Evolutionary conservation across 2,329 filamentous ascomycete genomes (phyloP).

Genomic region (Stemphylium beticola): DNA sequence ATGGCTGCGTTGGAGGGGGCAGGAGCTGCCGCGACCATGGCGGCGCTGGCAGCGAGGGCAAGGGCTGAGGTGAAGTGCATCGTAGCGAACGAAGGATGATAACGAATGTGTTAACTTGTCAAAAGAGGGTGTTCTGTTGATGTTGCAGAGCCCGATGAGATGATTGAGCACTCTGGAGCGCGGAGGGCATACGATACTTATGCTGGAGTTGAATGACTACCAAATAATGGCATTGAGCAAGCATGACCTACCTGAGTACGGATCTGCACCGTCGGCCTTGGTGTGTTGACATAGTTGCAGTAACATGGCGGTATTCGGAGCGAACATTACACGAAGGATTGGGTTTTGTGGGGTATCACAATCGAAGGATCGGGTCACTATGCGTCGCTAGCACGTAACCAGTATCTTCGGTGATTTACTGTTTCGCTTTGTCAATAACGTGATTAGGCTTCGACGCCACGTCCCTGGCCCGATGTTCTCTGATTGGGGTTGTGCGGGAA

Average conservation of each 20-base stretch:
- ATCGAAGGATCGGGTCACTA: neutral
- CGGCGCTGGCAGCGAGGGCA: slow-evolving; percentile 21
- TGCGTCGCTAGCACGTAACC: neutral
- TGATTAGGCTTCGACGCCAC: neutral
- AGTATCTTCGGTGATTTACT: slow-evolving; percentile 4
- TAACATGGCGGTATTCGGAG: neutral
- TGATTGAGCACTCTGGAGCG: neutral
- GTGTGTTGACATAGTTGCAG: neutral
- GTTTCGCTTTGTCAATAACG: neutral
- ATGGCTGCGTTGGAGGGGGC: slow-evolving; percentile 12
- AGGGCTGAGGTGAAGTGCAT: slow-evolving; percentile 30
- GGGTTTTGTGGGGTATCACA: neutral
- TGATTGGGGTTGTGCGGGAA: neutral
- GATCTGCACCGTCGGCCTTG: neutral
- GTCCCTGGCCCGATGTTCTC: neutral
- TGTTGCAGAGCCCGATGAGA: neutral
- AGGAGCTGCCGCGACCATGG: slow-evolving; percentile 24
- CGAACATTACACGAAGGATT: neutral
- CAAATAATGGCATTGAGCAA: neutral
- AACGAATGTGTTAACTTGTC: slow-evolving; percentile 2
- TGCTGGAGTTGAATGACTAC: neutral
- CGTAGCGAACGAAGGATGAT: neutral
- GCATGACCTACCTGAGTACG: neutral
- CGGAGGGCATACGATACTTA: neutral
- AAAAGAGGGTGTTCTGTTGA: slow-evolving; percentile 1